Evolutionary conservation across 306 rosid genomes (phyloP), one percentile per base, ranked within the genome.

Genomic region (Cicer judaicum): DNA sequence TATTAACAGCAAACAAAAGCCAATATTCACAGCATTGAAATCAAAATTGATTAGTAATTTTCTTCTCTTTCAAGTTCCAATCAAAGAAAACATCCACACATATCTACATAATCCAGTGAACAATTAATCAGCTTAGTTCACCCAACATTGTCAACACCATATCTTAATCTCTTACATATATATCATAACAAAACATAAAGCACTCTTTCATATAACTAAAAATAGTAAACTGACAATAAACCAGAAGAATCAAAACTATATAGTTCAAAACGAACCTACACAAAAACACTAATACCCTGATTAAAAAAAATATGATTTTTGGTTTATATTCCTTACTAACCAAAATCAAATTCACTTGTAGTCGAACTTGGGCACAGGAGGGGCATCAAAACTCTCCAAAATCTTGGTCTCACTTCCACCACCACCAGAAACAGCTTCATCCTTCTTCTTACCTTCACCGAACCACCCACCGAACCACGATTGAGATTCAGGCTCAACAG

Each of bases 311-410:
- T 44, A 3, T 2, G 4, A 68, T 19, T 39, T 59, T 62, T 41
- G 19, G 24, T 42, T 59, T 5, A 46, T 14, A 74, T 38, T n/a
- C 40, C 50, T 38, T 40, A 59, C 72, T 40, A 39, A 64, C 66
- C 46, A 74, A 53, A 77, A 38, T 68, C 68, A 40, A 11, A 10
- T 57, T 92, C 84, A 92, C 72, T 90, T 92, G 85, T 83, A 92
- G 64, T 92, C 98, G 64, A 84, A 92, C 82, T 63, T 92, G 2
- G 98, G 98, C 56, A 92, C 87, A 0, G 98, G 91, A 6, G 98
- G 98, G 3, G 98, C 96, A 82, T 91, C 98, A 29, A 91, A 93
- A 65, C 98, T 93, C 85, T 93, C 98, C 91, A 91, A 74, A 79
- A 93, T 41, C 83, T 89, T 91, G 6, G 96, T 88, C 80, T 91